Base-by-base conservation (phyloP, 352 stramenopile genomes). In the Lagenidium giganteum region DNA sequence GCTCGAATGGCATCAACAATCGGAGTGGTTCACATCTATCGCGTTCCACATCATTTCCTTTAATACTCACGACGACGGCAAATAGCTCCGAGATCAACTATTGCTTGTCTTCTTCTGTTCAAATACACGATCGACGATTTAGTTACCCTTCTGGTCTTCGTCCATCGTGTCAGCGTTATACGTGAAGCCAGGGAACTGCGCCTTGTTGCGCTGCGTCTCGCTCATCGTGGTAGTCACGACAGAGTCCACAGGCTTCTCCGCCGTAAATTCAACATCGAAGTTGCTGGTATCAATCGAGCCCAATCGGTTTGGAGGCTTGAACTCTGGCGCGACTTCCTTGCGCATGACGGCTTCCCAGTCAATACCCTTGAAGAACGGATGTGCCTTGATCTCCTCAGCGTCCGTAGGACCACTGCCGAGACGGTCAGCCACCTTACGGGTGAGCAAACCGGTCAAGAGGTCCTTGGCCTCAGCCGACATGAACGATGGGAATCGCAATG, bases 211-310 rank as follows among this genome's bases (percentile, higher is more conserved):
- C 68, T 92, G 80, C 23, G 80, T 93, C 60, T 90, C 80, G 67
- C 80, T 95, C 78, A 95, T 88, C 24, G 75, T 91, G 42, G 80
- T 92, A n/a, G 83, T 95, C 51, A 95, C 83, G 35, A 95, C 83
- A 32, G 83, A 95, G 60, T 95, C 83, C 36, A 93, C 83, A 8
- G 92, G 84, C 44, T 91, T 92, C 53, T 97, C 87, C 33, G 59
- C 70, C 42, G 92, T 98, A 51, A 97, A 97, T 48, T 97, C 89
- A 33, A 96, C 70, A 57, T 96, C 79, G 51, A 98, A 96, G 65
- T 97, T 97, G 67, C 82, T 91, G 43, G 88, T 96, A 67, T 98
- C 91, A 53, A 95, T 89, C 39, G 78, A 92, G 28, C 83, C 83
- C 51, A 93, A 69, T 35, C 75, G 71, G 65, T 90, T 89, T 29